phyloP scores from a whole-genome alignment of 2,329 filamentous ascomycete species.

The Colletotrichum sp. region DNA sequence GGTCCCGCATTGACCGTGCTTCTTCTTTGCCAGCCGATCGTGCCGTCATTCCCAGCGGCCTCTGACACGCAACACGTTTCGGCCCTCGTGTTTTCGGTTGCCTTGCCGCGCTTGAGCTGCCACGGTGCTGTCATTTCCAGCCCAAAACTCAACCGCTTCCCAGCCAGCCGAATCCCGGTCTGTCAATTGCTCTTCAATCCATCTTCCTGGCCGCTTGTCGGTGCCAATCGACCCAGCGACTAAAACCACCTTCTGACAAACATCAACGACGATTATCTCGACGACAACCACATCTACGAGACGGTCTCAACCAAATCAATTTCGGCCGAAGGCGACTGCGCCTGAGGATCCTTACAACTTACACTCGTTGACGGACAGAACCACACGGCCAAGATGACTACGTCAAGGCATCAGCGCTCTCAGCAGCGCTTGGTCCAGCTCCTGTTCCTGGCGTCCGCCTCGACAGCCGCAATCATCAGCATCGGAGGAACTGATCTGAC shows the following conservation, averaged over 20 bases:
- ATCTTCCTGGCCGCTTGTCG: conserved; percentile 13
- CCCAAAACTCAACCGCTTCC: conserved; percentile 17
- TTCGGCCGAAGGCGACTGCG: not conserved
- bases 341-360: not conserved
- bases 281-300: not conserved
- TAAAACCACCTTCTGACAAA: not conserved
- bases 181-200: not conserved
- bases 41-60: conserved; percentile 18
- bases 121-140: conserved; percentile 6
- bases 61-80: conserved; percentile 24
- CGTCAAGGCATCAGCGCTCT: not conserved
- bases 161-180: conserved; percentile 12
- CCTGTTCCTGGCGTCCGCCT: conserved; percentile 1
- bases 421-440: not conserved
- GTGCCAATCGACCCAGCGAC: not conserved
- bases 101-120: not conserved
- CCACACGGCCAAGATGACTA: not conserved
- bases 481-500: conserved; percentile 3
- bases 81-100: not conserved
- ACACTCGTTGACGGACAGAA: not conserved
- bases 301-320: not conserved
- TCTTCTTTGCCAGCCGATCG: conserved; percentile 13
- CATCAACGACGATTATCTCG: not conserved
- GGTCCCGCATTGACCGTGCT: conserved; percentile 18
- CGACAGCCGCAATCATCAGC: conserved; percentile 2